Base-by-base conservation (phyloP, 1,284 basidiomycete species). In the Naganishia cerealis region DNA sequence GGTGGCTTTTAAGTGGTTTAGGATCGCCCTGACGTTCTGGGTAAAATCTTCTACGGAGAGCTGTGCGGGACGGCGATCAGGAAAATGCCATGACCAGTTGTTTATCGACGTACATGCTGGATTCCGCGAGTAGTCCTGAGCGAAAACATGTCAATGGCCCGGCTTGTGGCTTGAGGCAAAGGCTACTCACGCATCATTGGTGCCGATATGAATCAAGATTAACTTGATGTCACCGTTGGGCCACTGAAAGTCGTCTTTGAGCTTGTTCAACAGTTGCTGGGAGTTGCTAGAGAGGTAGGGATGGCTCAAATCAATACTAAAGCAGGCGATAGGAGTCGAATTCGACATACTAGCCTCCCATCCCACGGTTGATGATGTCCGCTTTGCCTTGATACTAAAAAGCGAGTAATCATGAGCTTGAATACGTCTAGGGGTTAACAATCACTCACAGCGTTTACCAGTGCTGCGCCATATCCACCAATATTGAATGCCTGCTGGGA, bases 111-210 rank as follows among this genome's bases (percentile, higher is more conserved):
- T 29, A 67, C 48, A 53, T 61, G 57, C 29, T 59, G 57, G 18
- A 54, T 54, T 16, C 42, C 46, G n/a, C 46, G 57, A 2, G 38
- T 53, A 18, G 58, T 67, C 5, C 54, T 56, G 21, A 39, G n/a
- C 13, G 21, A 33, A 1, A 5, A 33, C 3, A 21, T n/a, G n/a
- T 48, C n/a, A 48, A 21, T 48, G 3, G 3, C 24, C 18, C 24
- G 6, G 7, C 46, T 4, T 48, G n/a, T 2, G 3, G 54, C 13
- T 33, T 33, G 33, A 55, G n/a, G n/a, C 12, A 39, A 36, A 18
- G 12, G 15, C n/a, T 10, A 68, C 67, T 62, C 38, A 68, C 67
- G 67, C 58, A 43, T 68, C 67, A 33, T 65, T 68, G 16, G 67
- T 68, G 12, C 67, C 67, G 8, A 68, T 63, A 26, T 65, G 53